Base-by-base conservation (phyloP, 83 land plant genomes). In the Isoetes engelmannii region DNA sequence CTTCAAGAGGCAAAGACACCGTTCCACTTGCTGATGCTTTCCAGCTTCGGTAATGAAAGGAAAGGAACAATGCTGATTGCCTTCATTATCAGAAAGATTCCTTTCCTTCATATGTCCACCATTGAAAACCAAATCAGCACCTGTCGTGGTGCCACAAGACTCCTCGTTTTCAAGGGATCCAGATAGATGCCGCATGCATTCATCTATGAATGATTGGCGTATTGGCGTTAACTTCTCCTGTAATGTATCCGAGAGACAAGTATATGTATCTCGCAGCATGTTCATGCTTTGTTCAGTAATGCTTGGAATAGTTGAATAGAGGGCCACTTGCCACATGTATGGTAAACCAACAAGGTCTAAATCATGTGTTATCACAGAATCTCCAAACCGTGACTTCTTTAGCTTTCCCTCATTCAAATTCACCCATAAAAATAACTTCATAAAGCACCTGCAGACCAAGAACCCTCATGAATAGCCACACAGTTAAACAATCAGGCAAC, bases 311-410 rank as follows among this genome's bases (percentile, higher is more conserved):
- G 68, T 43, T 6, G 78, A 70, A 15, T 45, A 55, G 10, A 76
- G 57, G 55, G 75, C 69, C 49, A 70, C 62, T 64, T 71, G 57
- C 78, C 78, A 76, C 43, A 76, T 41, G 58, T 76, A 76, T 10
- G 60, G 67, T 21, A 76, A 60, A 15, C 78, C 78, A 53, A 70
- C 59, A 48, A 76, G 78, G 61, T 76, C 74, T 69, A 76, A 53
- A 70, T 76, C 78, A 20, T 53, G 56, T 44, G 75, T 76, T 18
- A 55, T 42, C 57, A 28, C 44, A 51, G 12, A 48, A n/a, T 76
- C 75, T 12, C 65, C 74, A 5, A 47, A 17, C 15, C 43, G 47
- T 63, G 63, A 45, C 7, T 42, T 74, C 61, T 69, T 63, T 7
- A 76, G 45, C 44, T 76, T 70, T 9, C 64, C 63, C 75, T 71